Evolutionary conservation across 345 rosid species (phyloP).

Genomic region (Linum usitatissimum): DNA sequence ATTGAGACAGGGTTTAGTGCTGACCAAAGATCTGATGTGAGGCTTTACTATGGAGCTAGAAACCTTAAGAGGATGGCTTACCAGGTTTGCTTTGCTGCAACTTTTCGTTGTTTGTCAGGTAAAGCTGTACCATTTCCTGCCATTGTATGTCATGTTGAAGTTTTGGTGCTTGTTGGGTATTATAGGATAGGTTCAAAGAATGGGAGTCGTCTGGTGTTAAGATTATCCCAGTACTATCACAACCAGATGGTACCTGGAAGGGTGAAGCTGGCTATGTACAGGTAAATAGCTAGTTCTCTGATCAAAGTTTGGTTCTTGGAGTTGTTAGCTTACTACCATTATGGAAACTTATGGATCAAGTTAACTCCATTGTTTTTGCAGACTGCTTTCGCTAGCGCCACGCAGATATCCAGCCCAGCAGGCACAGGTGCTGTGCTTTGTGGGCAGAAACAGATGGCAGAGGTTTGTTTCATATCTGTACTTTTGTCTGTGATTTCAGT

Average conservation of each 20-base stretch:
- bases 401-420: conserved; percentile 37
- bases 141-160: neutral
- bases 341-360: neutral
- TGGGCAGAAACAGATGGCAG: conserved; percentile 93
- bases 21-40: conserved; percentile 59
- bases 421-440: conserved; percentile 77
- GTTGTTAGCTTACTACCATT: neutral
- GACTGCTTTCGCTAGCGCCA: conserved; percentile 83
- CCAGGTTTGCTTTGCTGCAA: conserved; percentile 46
- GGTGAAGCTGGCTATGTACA: conserved; percentile 94
- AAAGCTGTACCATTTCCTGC: neutral
- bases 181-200: conserved; percentile 74
- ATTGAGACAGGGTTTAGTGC: conserved; percentile 81
- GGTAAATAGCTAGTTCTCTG: conserved; percentile 25
- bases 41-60: conserved; percentile 91
- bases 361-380: conserved; percentile 22
- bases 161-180: conserved; percentile 11
- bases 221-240: conserved; percentile 74
- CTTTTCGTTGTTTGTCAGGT: neutral
- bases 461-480: conserved; percentile 35
- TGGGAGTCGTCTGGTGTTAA: conserved; percentile 90
- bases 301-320: neutral
- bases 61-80: conserved; percentile 92
- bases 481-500: neutral
- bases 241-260: conserved; percentile 64